phyloP scores from a whole-genome alignment of 148 eudicot species.

The Silene uniflora region DNA sequence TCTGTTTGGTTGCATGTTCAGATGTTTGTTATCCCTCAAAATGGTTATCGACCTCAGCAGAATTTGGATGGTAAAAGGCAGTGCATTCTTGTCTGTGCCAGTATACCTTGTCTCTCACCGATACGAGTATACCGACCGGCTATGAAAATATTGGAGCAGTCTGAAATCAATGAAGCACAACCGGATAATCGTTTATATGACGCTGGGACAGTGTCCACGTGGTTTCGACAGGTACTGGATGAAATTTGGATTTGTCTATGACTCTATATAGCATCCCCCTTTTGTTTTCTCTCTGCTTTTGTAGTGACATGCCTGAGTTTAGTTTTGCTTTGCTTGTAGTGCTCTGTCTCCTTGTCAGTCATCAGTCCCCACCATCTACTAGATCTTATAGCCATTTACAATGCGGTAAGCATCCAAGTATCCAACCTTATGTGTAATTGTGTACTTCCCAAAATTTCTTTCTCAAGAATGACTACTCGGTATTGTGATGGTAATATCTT shows the following conservation, averaged over 20 bases:
- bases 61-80: conserved; percentile 67
- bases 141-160: conserved; percentile 53
- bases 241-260: conserved; percentile 2
- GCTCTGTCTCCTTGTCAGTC: conserved; percentile 78
- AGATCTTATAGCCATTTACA: conserved; percentile 66
- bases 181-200: conserved; percentile 56
- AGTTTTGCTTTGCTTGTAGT: conserved; percentile 49
- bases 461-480: too few species aligned
- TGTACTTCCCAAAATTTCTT: too few species aligned
- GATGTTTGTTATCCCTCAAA: conserved; percentile 64
- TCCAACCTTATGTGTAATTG: neutral
- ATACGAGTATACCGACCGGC: conserved; percentile 84
- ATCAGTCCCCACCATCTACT: conserved; percentile 75
- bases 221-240: conserved; percentile 60
- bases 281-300: neutral
- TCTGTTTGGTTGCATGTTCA: conserved; percentile 22
- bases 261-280: neutral
- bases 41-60: conserved; percentile 60
- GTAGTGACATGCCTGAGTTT: conserved; percentile 18
- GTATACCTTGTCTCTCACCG: conserved; percentile 82
- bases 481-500: too few species aligned
- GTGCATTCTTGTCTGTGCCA: conserved; percentile 78
- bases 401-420: conserved; percentile 52
- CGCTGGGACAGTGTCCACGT: conserved; percentile 77
- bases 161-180: conserved; percentile 55